Percentiles rank a stretch among this genome's conserved stretches.
Evolutionary conservation across 1,139 yeast species (phyloP).

Genomic region (Nakaseomyces delphensis): DNA sequence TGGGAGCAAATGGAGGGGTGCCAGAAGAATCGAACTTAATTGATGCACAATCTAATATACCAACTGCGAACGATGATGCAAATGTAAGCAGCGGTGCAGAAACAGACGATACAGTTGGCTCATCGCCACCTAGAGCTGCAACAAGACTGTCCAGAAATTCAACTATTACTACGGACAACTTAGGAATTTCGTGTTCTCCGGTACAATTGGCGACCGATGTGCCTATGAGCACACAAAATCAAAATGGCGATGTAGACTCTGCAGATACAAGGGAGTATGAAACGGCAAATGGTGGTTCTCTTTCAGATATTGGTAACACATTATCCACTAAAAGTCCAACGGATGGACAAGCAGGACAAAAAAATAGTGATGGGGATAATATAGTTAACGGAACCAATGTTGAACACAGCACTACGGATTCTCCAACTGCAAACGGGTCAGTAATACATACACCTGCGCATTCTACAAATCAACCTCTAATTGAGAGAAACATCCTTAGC

Average conservation of each 20-base stretch:
- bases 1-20: neutral
- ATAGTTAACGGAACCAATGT: neutral
- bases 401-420: too few relatives aligned
- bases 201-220: neutral
- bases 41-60: conserved; percentile 1
- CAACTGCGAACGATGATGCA: neutral
- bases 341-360: neutral
- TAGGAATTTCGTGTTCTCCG: neutral
- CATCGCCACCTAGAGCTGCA: conserved; percentile 12
- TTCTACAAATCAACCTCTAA: neutral
- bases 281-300: neutral
- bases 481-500: conserved; percentile 5
- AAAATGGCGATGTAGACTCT: neutral
- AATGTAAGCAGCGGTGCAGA: conserved; percentile 4
- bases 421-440: too few relatives aligned
- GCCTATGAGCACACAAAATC: conserved; percentile 2
- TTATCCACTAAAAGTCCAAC: neutral
- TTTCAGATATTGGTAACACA: neutral
- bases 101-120: conserved; percentile 24
- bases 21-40: neutral
- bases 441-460: neutral
- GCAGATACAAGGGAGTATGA: neutral
- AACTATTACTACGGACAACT: neutral
- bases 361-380: neutral
- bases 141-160: neutral